Percentiles rank a stretch among this genome's conserved stretches.
phyloP scores from a whole-genome alignment of 352 stramenopile genomes.

The Globisporangium paroecandrum region DNA sequence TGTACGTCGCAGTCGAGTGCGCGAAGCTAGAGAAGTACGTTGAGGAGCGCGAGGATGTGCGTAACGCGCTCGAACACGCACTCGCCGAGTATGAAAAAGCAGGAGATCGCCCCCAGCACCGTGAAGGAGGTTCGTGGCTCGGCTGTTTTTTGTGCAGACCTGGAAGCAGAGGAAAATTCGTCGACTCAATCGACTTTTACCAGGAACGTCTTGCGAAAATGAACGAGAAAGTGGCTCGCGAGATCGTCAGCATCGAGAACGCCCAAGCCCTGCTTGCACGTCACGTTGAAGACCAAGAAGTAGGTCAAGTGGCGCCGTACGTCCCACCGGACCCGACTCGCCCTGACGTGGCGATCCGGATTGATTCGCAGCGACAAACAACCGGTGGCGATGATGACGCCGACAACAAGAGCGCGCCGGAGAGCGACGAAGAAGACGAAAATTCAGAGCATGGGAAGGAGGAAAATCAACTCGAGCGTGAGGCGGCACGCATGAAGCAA shows the following conservation, averaged over 20 bases:
- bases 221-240: constrained; percentile 52
- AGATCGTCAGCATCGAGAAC: constrained; percentile 63
- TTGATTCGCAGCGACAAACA: background rate
- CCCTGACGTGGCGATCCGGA: constrained; percentile 7
- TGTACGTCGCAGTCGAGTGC: constrained; percentile 75
- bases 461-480: constrained; percentile 47
- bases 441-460: constrained; percentile 29
- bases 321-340: background rate
- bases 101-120: constrained; percentile 38
- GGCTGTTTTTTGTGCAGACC: constrained; percentile 36
- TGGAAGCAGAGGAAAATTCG: constrained; percentile 29
- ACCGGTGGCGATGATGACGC: constrained; percentile 31
- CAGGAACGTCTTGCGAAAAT: constrained; percentile 50
- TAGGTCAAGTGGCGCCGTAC: constrained; percentile 16
- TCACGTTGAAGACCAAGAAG: constrained; percentile 33
- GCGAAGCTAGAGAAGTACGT: constrained; percentile 50
- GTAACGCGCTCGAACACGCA: constrained; percentile 48
- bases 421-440: constrained; percentile 13
- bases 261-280: constrained; percentile 47
- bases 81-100: constrained; percentile 45
- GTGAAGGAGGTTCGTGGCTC: constrained; percentile 41
- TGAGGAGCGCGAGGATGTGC: constrained; percentile 41
- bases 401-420: background rate
- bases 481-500: constrained; percentile 39
- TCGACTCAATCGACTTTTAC: constrained; percentile 67